Conservation (phyloP, 495 filamentous ascomycete genomes). For the Neurospora sp. region DNA sequence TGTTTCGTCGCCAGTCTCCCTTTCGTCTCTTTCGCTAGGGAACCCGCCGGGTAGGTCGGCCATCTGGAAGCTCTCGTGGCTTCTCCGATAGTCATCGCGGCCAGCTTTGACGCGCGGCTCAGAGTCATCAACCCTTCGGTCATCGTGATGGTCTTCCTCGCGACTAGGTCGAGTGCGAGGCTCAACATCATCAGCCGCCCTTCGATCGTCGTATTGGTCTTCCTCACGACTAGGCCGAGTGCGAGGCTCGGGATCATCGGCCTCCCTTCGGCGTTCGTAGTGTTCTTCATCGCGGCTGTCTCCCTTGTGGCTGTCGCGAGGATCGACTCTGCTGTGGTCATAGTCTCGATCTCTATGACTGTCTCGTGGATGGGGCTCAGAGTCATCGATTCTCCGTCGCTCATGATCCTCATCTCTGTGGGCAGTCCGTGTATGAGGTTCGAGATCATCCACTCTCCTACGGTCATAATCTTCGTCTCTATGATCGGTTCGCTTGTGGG, state of each 20-base stretch:
- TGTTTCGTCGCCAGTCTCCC: not conserved
- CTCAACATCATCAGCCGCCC: not conserved
- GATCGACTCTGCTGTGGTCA: not conserved
- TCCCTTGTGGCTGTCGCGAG: not conserved
- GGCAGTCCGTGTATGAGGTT: slow-evolving; percentile 5
- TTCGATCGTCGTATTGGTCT: not conserved
- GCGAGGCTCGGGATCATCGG: not conserved
- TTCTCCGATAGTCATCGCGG: not conserved
- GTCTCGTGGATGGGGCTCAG: slow-evolving; percentile 13
- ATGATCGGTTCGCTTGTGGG: not conserved
- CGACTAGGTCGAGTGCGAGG: not conserved
- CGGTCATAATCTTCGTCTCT: slow-evolving; percentile 14
- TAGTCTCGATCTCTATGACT: slow-evolving; percentile 6
- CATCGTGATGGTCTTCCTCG: not conserved
- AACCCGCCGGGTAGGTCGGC: not conserved
- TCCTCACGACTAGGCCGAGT: not conserved
- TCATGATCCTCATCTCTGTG: slow-evolving; percentile 7
- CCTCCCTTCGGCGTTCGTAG: slow-evolving; percentile 13
- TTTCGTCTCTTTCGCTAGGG: not conserved
- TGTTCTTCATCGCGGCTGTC: not conserved
- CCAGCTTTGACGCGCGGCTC: not conserved
- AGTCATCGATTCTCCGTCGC: slow-evolving; percentile 5
- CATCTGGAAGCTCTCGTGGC: not conserved
- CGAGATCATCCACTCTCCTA: slow-evolving; percentile 14
- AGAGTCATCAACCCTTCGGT: not conserved